Conservation (phyloP, 1,139 yeast genomes). For the Candida albicans region DNA sequence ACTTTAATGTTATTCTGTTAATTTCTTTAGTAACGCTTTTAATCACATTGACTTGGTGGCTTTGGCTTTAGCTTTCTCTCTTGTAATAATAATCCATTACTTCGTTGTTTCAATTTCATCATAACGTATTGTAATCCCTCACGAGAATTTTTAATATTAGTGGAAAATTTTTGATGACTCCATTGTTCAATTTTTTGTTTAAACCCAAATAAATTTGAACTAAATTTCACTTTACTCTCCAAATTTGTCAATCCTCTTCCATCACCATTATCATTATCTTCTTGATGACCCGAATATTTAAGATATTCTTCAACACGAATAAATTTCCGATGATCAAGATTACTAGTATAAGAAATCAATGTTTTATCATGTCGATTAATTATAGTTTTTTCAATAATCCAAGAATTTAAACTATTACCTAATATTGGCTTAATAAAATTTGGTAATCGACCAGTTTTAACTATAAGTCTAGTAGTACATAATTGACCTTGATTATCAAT, state of each 20-base stretch:
- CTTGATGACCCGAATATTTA: slow-evolving; percentile 31
- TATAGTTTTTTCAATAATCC: slow-evolving; percentile 80
- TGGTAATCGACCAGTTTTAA: slow-evolving; percentile 82
- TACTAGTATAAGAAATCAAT: slow-evolving; percentile 74
- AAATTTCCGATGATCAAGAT: slow-evolving; percentile 81
- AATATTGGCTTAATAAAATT: slow-evolving; percentile 75
- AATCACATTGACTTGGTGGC: no score
- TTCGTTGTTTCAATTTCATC: slow-evolving; percentile 43
- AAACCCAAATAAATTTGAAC: slow-evolving; percentile 70
- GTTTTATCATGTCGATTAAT: slow-evolving; percentile 62
- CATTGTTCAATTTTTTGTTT: slow-evolving; percentile 78
- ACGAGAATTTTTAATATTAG: slow-evolving; percentile 65
- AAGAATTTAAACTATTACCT: slow-evolving; percentile 70
- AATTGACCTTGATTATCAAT: slow-evolving; percentile 66
- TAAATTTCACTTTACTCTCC: slow-evolving; percentile 61
- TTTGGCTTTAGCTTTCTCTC: no score
- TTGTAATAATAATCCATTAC: slow-evolving; percentile 7
- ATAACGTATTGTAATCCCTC: slow-evolving; percentile 78
- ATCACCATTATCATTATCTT: no score
- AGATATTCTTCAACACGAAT: slow-evolving; percentile 80
- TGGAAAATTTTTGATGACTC: slow-evolving; percentile 71
- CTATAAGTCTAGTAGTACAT: slow-evolving; percentile 71
- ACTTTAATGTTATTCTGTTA: no score
- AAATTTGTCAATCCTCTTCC: slow-evolving; percentile 36
- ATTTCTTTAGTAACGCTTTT: no score